Percentiles rank a stretch among this genome's conserved stretches.
These are phyloP conservation scores for Piper betle DNA, from an alignment of 164 flowering plant genomes.

Conservation along the genomic window DNA sequence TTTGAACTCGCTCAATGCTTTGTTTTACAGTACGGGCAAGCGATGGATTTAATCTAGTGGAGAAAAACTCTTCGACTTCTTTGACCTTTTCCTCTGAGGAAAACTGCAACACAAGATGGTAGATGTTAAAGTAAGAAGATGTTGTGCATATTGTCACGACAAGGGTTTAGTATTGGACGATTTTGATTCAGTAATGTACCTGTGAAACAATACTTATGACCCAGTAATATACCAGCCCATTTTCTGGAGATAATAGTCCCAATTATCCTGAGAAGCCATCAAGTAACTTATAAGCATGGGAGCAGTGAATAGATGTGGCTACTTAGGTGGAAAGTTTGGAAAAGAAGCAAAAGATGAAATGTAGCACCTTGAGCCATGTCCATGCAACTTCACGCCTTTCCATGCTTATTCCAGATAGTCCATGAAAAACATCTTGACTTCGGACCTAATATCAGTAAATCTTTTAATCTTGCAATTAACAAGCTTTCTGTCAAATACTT, in stretches of 20 bases:
- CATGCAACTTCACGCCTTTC: slow-evolving; percentile 87
- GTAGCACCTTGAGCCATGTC: slow-evolving; percentile 80
- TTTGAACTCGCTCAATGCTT: slow-evolving; percentile 67
- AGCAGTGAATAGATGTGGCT: not conserved
- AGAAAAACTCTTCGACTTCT: slow-evolving; percentile 71
- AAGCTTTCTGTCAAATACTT: not conserved
- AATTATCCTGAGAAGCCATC: slow-evolving; percentile 48
- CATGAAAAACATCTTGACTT: slow-evolving; percentile 77
- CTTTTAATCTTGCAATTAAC: not conserved
- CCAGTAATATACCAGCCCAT: slow-evolving; percentile 60
- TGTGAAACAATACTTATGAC: slow-evolving; percentile 67
- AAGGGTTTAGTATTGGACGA: slow-evolving; percentile 2
- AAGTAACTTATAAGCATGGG: not conserved
- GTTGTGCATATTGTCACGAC: not conserved
- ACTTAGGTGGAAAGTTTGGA: not conserved
- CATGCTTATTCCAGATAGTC: slow-evolving; percentile 51
- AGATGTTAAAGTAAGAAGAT: not conserved
- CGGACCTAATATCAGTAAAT: slow-evolving; percentile 47
- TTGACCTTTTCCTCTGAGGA: slow-evolving; percentile 53
- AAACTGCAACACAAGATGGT: slow-evolving; percentile 32
- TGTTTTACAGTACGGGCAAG: slow-evolving; percentile 83
- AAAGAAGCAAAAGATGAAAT: not conserved
- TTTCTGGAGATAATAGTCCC: slow-evolving; percentile 59
- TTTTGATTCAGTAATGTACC: slow-evolving; percentile 16
- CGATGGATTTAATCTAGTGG: slow-evolving; percentile 35